phyloP scores from a whole-genome alignment of 768 basidiomycete species.

The Termitomyces sp. region DNA sequence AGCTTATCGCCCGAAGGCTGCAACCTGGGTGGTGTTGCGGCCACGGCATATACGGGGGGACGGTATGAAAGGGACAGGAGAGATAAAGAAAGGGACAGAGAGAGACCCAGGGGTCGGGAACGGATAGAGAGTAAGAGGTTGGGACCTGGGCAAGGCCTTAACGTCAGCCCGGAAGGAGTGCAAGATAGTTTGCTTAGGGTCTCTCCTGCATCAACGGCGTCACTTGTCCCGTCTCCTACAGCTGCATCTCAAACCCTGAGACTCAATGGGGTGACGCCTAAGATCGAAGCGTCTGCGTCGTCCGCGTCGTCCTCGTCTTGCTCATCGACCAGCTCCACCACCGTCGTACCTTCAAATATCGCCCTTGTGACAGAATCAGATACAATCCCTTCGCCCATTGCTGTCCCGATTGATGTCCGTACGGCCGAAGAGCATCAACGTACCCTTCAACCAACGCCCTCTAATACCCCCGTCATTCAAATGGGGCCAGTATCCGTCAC shows the following conservation, averaged over 20 bases:
- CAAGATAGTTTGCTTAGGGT: slow-evolving; percentile 20
- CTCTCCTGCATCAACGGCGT: slow-evolving; percentile 10
- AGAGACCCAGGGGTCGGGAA: slow-evolving; percentile 36
- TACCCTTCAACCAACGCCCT: slow-evolving; percentile 49
- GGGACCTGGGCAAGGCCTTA: slow-evolving; percentile 21
- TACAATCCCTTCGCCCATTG: neutral
- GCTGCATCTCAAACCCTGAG: slow-evolving; percentile 1
- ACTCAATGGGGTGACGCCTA: slow-evolving; percentile 3
- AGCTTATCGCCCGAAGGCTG: slow-evolving; percentile 24
- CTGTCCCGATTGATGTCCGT: slow-evolving; percentile 7
- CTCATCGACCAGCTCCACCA: slow-evolving; percentile 21
- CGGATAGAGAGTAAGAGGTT: slow-evolving; percentile 32
- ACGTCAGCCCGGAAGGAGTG: slow-evolving; percentile 31
- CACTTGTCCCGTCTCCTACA: neutral
- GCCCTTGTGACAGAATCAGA: neutral
- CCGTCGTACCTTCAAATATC: slow-evolving; percentile 12
- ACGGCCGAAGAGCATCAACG: slow-evolving; percentile 18
- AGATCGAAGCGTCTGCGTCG: slow-evolving; percentile 8
- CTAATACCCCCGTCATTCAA: slow-evolving; percentile 50
- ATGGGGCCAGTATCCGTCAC: slow-evolving; percentile 22
- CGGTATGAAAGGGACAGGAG: slow-evolving; percentile 24
- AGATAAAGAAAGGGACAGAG: slow-evolving; percentile 16
- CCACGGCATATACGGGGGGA: slow-evolving; percentile 25
- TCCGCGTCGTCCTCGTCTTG: slow-evolving; percentile 20
- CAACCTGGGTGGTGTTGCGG: slow-evolving; percentile 15